Conservation (phyloP, 2,329 filamentous ascomycete species). For the Arthrobotrys pseudoclavata region DNA sequence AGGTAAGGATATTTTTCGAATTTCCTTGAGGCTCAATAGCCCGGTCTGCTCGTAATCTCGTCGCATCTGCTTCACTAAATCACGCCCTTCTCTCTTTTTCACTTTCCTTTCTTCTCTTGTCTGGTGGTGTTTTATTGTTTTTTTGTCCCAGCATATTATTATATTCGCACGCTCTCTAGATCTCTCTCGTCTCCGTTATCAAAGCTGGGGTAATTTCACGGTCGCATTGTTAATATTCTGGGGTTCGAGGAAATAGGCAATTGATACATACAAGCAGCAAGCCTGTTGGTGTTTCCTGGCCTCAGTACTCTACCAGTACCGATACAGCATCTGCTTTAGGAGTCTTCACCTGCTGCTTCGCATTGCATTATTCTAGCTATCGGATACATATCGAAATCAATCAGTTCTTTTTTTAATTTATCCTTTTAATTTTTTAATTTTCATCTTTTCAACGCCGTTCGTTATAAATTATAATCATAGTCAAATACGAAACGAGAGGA, state of each 20-base stretch:
- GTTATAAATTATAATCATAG: background rate
- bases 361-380: slow-evolving; percentile 24
- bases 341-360: slow-evolving; percentile 9
- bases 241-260: background rate
- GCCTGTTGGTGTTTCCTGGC: slow-evolving; percentile 12
- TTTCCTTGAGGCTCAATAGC: slow-evolving; percentile 35
- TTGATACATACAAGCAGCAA: slow-evolving; percentile 16
- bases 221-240: slow-evolving; percentile 18
- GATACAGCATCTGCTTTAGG: slow-evolving; percentile 37
- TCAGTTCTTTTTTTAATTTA: slow-evolving; percentile 12
- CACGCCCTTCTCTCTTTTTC: slow-evolving; percentile 26
- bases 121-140: background rate
- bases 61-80: slow-evolving; percentile 31
- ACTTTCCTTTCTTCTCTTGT: slow-evolving; percentile 14
- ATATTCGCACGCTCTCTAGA: background rate
- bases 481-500: background rate
- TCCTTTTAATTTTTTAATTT: background rate
- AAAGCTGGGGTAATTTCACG: background rate
- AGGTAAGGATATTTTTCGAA: slow-evolving; percentile 11
- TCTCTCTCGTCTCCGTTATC: background rate
- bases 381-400: slow-evolving; percentile 44
- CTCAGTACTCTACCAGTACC: slow-evolving; percentile 7
- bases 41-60: slow-evolving; percentile 8
- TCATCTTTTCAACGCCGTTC: background rate
- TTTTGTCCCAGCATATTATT: slow-evolving; percentile 4